Conservation (phyloP, 78 protist genomes). For the Bodo saltans region DNA sequence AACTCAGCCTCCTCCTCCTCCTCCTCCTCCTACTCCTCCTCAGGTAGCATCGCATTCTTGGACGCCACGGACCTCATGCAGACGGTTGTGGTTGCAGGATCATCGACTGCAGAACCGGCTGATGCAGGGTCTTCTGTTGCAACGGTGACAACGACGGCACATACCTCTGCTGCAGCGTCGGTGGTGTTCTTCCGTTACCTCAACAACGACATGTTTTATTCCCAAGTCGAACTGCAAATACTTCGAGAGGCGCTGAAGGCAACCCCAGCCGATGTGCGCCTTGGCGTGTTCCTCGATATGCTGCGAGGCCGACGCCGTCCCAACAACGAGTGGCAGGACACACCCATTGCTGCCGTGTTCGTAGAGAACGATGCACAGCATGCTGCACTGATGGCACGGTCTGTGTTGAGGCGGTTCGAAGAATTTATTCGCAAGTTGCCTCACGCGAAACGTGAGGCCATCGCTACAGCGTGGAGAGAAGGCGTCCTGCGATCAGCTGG, state of each 20-base stretch:
- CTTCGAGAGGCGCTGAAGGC: neutral
- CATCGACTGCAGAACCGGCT: neutral
- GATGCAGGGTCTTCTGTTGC: neutral
- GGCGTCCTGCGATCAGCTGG: no score
- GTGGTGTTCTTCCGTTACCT: neutral
- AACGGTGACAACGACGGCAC: no score
- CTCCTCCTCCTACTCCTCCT: no score
- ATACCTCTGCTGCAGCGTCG: neutral
- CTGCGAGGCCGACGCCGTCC: conserved; percentile 13
- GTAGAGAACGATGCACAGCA: neutral
- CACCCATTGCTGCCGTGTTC: conserved; percentile 38
- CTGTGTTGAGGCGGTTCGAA: no score
- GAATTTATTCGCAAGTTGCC: no score
- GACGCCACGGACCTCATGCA: neutral
- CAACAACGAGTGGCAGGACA: neutral
- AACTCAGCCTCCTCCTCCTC: neutral
- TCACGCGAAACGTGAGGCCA: no score
- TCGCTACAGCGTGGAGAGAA: no score
- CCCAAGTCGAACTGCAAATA: neutral
- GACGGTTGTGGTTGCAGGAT: neutral
- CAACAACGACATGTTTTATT: conserved; percentile 34
- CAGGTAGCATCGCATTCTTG: neutral
- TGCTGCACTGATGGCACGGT: neutral
- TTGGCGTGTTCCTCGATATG: neutral
- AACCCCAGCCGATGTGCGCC: neutral